Evolutionary conservation across 2,329 filamentous ascomycete genomes (phyloP).

Genomic region (Fusarium incarnatum): DNA sequence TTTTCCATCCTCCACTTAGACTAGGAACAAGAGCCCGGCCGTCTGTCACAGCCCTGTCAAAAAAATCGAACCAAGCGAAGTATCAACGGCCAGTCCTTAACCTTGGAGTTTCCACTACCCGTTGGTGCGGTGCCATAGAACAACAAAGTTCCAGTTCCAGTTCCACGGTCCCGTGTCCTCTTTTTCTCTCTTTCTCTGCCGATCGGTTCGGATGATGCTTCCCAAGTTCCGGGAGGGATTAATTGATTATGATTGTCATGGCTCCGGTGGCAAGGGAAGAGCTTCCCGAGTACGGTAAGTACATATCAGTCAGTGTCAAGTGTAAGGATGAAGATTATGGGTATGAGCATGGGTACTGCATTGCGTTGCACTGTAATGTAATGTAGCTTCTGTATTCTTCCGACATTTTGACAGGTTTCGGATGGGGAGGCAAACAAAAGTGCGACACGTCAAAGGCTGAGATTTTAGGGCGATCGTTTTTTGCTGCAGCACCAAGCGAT

Average conservation of each 20-base stretch:
- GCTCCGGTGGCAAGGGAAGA: slow-evolving; percentile 25
- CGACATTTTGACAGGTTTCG: slow-evolving; percentile 38
- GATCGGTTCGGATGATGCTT: slow-evolving; percentile 44
- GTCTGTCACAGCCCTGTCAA: slow-evolving; percentile 41
- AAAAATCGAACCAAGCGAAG: background rate
- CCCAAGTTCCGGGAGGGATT: slow-evolving; percentile 34
- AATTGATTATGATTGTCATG: slow-evolving; percentile 21
- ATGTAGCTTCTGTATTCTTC: slow-evolving; percentile 13
- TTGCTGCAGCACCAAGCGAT: background rate
- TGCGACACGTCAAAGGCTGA: slow-evolving; percentile 29
- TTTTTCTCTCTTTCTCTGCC: slow-evolving; percentile 23
- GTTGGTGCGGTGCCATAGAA: slow-evolving; percentile 15
- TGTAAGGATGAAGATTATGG: slow-evolving; percentile 8
- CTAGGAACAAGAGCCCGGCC: slow-evolving; percentile 21
- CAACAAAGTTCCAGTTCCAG: slow-evolving; percentile 18
- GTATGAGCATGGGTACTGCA: background rate
- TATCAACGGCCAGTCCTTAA: background rate
- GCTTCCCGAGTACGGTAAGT: slow-evolving; percentile 30
- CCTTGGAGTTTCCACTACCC: slow-evolving; percentile 38
- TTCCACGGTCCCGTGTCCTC: slow-evolving; percentile 39
- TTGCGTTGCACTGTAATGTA: background rate
- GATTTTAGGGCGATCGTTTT: slow-evolving; percentile 13
- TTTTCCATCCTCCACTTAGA: background rate
- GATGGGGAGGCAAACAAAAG: slow-evolving; percentile 17
- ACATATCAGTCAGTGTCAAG: background rate